Evolutionary conservation across 2,329 filamentous ascomycete genomes (phyloP), one percentile per base, ranked within the genome.

Genomic region (Diaporthe batatas): DNA sequence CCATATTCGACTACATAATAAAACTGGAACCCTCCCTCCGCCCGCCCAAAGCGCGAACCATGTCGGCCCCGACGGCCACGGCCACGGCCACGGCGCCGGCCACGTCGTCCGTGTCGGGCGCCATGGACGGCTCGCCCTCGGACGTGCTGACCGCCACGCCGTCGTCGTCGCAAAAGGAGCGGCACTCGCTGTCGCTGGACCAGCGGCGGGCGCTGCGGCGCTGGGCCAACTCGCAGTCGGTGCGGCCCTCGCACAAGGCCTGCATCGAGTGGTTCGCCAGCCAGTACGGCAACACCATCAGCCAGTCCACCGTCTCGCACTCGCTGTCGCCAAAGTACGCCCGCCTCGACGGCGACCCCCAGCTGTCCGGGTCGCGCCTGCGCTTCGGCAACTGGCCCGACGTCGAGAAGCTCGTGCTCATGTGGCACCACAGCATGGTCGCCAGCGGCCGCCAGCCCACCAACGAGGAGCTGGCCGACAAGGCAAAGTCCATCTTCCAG

Each of bases 321-420:
- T 90, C 88, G 25, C 82, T 91, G 47, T 90, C 88, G 6, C 88
- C 88, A 59, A 91, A 91, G 77, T 91, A 91, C 77, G 89, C 88
- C 49, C 87, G 89, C 34, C 86, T 91, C 68, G 89, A 91, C 78
- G 87, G 86, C 77, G 88, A 91, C 76, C 88, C 87, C 21, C 88
- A 90, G 79, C 85, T 91, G 74, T 90, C 88, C n/a, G 89, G 89
- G 55, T 90, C 88, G 72, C 87, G 89, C 55, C 83, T 91, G 75
- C 88, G 89, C 75, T 90, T 90, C 73, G 89, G 89, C 75, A 91
- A 91, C 78, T 91, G 89, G 89, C 89, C 89, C 74, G 89, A 91
- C 75, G 89, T 91, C 70, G 87, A 89, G 81, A 88, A 88, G 82
- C 84, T 89, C 11, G 87, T 89, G 25, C 81, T 89, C 73, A 81